These are phyloP conservation scores for Pelargonium nanum DNA, from an alignment of 345 rosid species.

Conservation along the genomic window DNA sequence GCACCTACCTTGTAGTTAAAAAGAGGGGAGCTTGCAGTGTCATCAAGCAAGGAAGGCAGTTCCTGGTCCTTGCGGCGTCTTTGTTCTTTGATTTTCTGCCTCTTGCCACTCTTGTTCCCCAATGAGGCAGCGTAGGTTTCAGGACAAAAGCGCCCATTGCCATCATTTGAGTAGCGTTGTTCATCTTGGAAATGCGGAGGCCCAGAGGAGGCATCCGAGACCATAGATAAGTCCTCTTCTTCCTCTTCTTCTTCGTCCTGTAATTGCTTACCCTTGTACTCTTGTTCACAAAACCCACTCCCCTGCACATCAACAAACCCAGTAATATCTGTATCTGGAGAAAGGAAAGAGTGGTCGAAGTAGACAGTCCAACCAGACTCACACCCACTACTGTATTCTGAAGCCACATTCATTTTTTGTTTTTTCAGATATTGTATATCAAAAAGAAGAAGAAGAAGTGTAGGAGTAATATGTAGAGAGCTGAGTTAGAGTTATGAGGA, in stretches of 20 bases:
- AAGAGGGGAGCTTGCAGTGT: conserved; percentile 83
- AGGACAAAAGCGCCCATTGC: conserved; percentile 10
- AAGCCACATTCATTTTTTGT: conserved; percentile 32
- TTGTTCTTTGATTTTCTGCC: conserved; percentile 29
- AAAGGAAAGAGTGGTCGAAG: conserved; percentile 56
- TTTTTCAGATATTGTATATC: neutral
- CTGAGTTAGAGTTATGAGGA: neutral
- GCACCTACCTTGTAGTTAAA: conserved; percentile 40
- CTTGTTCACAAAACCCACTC: conserved; percentile 8
- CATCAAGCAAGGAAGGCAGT: conserved; percentile 51
- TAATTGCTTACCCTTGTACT: neutral
- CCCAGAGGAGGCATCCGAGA: conserved; percentile 98
- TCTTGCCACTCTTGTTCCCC: conserved; percentile 17
- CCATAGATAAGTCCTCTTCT: conserved; percentile 83
- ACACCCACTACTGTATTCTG: conserved; percentile 72
- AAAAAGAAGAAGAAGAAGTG: neutral
- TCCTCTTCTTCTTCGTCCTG: conserved; percentile 24
- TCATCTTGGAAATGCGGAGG: conserved; percentile 61
- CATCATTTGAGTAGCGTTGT: conserved; percentile 16
- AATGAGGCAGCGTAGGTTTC: conserved; percentile 11
- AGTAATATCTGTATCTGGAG: conserved; percentile 17
- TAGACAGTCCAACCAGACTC: conserved; percentile 99
- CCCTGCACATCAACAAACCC: conserved; percentile 14
- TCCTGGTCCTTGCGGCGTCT: conserved; percentile 26
- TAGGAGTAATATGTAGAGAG: neutral